A percentile compares a stretch with the other conserved stretches of the same genome.
These are phyloP conservation scores for Malus sieversii DNA, from an alignment of 306 rosid genomes.

Conservation along the genomic window DNA sequence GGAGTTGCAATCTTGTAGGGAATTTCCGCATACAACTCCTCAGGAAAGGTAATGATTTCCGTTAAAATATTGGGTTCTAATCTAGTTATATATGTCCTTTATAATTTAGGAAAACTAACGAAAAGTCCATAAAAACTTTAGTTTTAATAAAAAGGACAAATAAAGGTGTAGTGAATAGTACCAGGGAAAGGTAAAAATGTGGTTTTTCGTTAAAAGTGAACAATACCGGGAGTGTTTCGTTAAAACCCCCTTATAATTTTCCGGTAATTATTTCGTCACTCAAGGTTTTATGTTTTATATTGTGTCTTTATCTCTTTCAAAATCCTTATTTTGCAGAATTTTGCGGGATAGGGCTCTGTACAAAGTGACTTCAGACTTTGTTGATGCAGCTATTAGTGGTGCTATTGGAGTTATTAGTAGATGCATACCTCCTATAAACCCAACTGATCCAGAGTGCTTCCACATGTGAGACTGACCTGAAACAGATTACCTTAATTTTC, in stretches of 20 bases:
- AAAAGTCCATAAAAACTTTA: too few relatives aligned
- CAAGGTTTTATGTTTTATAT: conserved; percentile 1
- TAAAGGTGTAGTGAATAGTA: too few relatives aligned
- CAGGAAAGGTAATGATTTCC: conserved; percentile 74
- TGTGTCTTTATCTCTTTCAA: neutral
- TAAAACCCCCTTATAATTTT: conserved; percentile 1
- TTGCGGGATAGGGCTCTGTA: conserved; percentile 97
- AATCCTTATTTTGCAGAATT: conserved; percentile 44
- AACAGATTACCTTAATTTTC: neutral
- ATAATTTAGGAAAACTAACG: neutral
- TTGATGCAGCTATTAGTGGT: conserved; percentile 90
- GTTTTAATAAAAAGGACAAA: too few relatives aligned
- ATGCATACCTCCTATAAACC: conserved; percentile 97
- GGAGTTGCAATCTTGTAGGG: conserved; percentile 97
- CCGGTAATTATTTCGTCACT: conserved; percentile 14
- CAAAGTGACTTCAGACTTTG: conserved; percentile 98
- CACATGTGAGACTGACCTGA: conserved; percentile 75
- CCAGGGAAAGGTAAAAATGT: too few relatives aligned
- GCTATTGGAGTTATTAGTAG: conserved; percentile 91
- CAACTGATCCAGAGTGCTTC: conserved; percentile 99
- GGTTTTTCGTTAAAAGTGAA: too few relatives aligned
- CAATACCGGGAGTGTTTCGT: too few relatives aligned
- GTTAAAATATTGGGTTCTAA: conserved; percentile 3
- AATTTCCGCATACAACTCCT: conserved; percentile 81
- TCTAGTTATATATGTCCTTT: neutral